phyloP scores from a whole-genome alignment of 441 rosid genomes.

The Erodium moschatum region DNA sequence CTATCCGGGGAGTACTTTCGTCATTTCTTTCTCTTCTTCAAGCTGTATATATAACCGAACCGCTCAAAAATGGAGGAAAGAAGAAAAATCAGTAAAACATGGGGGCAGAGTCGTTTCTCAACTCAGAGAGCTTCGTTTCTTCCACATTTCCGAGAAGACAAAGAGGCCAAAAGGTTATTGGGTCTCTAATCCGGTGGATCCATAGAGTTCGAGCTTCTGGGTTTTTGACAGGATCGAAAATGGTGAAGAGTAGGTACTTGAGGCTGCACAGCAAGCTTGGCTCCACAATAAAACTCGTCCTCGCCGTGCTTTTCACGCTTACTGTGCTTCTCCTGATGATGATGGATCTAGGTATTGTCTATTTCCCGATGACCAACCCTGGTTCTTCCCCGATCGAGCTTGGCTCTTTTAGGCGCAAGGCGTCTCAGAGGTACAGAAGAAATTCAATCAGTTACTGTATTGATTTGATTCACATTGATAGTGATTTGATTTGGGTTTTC shows the following conservation, averaged over 20 bases:
- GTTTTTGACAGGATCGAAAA: slow-evolving; percentile 14
- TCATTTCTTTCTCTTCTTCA: background rate
- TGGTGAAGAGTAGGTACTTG: slow-evolving; percentile 32
- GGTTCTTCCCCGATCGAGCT: slow-evolving; percentile 29
- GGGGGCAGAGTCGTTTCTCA: background rate
- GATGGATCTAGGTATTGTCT: slow-evolving; percentile 50
- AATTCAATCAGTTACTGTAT: background rate
- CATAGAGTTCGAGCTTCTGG: slow-evolving; percentile 24
- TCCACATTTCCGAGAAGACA: background rate
- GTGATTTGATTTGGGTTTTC: slow-evolving; percentile 1
- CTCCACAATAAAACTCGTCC: slow-evolving; percentile 38
- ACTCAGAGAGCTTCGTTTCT: background rate
- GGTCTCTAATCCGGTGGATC: slow-evolving; percentile 8
- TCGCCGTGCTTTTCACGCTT: slow-evolving; percentile 43
- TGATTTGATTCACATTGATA: background rate
- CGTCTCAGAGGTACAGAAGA: slow-evolving; percentile 40
- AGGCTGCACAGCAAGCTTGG: slow-evolving; percentile 39
- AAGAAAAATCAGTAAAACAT: background rate
- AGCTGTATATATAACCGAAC: background rate
- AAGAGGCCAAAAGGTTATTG: background rate
- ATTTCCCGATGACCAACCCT: slow-evolving; percentile 37
- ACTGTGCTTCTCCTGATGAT: slow-evolving; percentile 49
- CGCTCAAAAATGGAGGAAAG: background rate
- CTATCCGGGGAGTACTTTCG: background rate
- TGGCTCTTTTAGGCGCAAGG: slow-evolving; percentile 37